Evolutionary conservation across 805 yeast species (phyloP).

Genomic region (Yarrowia osloensis): DNA sequence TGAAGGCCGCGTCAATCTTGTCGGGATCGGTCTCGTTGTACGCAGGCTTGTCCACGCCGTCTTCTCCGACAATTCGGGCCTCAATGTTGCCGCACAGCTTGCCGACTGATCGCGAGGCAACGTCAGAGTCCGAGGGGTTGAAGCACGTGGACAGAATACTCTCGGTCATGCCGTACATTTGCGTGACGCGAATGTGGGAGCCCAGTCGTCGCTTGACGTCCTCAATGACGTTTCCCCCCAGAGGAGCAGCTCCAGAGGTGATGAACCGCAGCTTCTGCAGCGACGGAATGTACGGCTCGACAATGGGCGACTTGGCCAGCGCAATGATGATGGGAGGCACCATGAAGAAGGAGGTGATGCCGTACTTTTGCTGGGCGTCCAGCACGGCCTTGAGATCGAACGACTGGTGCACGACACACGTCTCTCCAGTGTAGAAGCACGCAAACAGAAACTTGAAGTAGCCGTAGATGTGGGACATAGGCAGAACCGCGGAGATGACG

Average conservation of each 20-base stretch:
- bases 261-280: conserved; percentile 48
- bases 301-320: conserved; percentile 50
- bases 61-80: background rate
- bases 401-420: conserved; percentile 38
- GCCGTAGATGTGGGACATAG: conserved; percentile 42
- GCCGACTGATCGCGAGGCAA: conserved; percentile 1
- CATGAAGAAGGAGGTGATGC: conserved; percentile 47
- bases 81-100: conserved; percentile 14
- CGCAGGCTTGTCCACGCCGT: conserved; percentile 25
- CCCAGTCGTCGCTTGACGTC: conserved; percentile 15
- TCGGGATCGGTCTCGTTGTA: conserved; percentile 24
- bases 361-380: conserved; percentile 37
- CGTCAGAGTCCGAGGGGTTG: conserved; percentile 14
- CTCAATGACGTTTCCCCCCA: conserved; percentile 35
- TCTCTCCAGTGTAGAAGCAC: conserved; percentile 36
- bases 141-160: conserved; percentile 31
- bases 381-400: conserved; percentile 44
- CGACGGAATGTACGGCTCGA: conserved; percentile 47
- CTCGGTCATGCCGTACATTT: conserved; percentile 32
- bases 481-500: conserved; percentile 41
- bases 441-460: conserved; percentile 38
- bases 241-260: conserved; percentile 52
- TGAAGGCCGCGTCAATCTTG: conserved; percentile 19
- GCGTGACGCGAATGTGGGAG: conserved; percentile 31
- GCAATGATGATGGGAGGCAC: conserved; percentile 48